Conservation (phyloP, 495 filamentous ascomycete genomes). For the Xylaria grammica region DNA sequence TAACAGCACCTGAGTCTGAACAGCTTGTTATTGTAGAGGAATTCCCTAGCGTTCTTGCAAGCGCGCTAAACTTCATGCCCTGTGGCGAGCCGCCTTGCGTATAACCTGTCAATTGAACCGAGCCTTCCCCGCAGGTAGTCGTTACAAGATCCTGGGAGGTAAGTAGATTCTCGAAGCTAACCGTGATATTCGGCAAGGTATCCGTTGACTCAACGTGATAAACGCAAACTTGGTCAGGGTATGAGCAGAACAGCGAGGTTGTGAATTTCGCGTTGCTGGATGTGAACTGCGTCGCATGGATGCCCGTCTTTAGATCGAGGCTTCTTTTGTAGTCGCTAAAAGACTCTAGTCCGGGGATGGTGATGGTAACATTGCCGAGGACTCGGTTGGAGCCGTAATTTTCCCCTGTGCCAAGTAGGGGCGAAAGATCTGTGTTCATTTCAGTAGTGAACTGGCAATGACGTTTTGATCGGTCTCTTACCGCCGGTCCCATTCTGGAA, state of each 20-base stretch:
- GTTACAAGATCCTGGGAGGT: slow-evolving; percentile 28
- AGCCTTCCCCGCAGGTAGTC: slow-evolving; percentile 34
- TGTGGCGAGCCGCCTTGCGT: slow-evolving; percentile 34
- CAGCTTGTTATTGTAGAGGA: slow-evolving; percentile 28
- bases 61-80: slow-evolving; percentile 46
- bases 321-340: slow-evolving; percentile 43
- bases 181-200: slow-evolving; percentile 41
- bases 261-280: slow-evolving; percentile 36
- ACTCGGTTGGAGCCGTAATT: slow-evolving; percentile 54
- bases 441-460: neutral
- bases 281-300: slow-evolving; percentile 43
- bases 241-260: slow-evolving; percentile 47
- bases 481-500: slow-evolving; percentile 53
- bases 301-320: slow-evolving; percentile 48
- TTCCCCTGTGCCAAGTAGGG: slow-evolving; percentile 44
- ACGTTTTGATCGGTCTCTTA: slow-evolving; percentile 9
- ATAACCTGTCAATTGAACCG: slow-evolving; percentile 36
- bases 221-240: slow-evolving; percentile 55
- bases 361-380: slow-evolving; percentile 50
- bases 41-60: slow-evolving; percentile 26
- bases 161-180: slow-evolving; percentile 41
- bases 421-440: slow-evolving; percentile 35
- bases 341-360: slow-evolving; percentile 35
- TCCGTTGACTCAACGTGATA: slow-evolving; percentile 44
- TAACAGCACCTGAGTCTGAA: slow-evolving; percentile 19